A percentile compares a stretch with the other conserved stretches of the same genome.
Evolutionary conservation across 176 grass and related monocot genomes (phyloP).

Genomic region (Zea luxurians): DNA sequence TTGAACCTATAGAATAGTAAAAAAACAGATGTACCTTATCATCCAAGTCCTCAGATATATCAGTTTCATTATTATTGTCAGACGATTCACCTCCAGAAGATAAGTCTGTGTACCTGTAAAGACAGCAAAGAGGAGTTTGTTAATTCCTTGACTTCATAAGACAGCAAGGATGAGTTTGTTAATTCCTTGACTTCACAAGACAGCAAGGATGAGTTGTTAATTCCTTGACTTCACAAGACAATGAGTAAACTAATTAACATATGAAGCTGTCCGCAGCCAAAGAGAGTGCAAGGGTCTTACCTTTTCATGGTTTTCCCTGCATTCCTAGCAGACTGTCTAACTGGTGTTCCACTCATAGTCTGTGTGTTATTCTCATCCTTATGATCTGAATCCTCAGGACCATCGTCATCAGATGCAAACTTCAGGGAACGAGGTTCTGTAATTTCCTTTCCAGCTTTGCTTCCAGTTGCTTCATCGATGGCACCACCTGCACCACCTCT

Average conservation of each 20-base stretch:
- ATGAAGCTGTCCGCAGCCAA: neutral
- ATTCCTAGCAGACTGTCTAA: constrained; percentile 81
- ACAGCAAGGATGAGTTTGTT: neutral
- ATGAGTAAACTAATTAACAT: neutral
- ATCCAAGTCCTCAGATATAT: constrained; percentile 40
- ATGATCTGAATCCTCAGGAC: constrained; percentile 43
- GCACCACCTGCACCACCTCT: constrained; percentile 83
- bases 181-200: too few species aligned
- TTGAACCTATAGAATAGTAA: constrained; percentile 24
- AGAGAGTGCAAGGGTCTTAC: constrained; percentile 34
- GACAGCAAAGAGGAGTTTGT: neutral
- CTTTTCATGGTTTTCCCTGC: constrained; percentile 53
- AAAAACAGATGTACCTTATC: constrained; percentile 34
- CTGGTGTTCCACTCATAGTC: constrained; percentile 39
- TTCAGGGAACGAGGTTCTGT: constrained; percentile 51
- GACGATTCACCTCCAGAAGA: constrained; percentile 57
- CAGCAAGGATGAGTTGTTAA: too few species aligned
- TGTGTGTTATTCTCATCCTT: constrained; percentile 43
- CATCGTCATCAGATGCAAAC: constrained; percentile 47
- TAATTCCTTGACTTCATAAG: neutral
- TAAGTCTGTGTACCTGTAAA: constrained; percentile 60
- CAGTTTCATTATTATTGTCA: constrained; percentile 52
- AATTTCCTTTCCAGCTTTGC: constrained; percentile 45
- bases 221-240: neutral
- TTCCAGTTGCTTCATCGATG: constrained; percentile 34